A percentile compares a stretch with the other conserved stretches of the same genome.
Evolutionary conservation across 2,329 filamentous ascomycete species (phyloP).

Genomic region (Aspergillus aculeatus): DNA sequence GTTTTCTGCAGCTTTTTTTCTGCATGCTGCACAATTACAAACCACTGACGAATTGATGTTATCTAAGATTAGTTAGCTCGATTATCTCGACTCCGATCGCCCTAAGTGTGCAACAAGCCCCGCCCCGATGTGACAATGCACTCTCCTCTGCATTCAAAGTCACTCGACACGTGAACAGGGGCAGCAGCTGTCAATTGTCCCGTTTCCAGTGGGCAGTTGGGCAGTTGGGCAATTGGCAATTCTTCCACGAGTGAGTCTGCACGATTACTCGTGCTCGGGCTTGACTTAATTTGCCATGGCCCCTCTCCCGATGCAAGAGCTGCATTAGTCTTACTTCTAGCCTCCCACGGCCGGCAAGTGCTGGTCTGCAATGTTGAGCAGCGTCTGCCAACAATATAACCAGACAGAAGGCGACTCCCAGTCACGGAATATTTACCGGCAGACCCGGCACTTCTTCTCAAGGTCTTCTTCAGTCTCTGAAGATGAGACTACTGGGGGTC

Average conservation of each 20-base stretch:
- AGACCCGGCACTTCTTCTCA: background rate
- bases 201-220: background rate
- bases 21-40: background rate
- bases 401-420: background rate
- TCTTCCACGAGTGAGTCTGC: constrained; percentile 5
- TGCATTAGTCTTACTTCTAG: background rate
- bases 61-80: background rate
- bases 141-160: background rate
- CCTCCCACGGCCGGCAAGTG: background rate
- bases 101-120: background rate
- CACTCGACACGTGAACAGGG: constrained; percentile 5
- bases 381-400: background rate
- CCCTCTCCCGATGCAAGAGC: background rate
- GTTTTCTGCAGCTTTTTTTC: background rate
- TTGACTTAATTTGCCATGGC: background rate
- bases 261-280: background rate
- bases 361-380: background rate
- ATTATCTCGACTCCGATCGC: background rate
- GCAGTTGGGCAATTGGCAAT: background rate
- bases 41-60: background rate
- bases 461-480: background rate
- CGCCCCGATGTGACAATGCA: constrained; percentile 7
- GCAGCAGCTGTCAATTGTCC: background rate
- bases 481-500: background rate
- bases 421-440: background rate